These are phyloP conservation scores for Aspergillus mulundensis DNA, from an alignment of 495 filamentous ascomycete species.

Conservation along the genomic window DNA sequence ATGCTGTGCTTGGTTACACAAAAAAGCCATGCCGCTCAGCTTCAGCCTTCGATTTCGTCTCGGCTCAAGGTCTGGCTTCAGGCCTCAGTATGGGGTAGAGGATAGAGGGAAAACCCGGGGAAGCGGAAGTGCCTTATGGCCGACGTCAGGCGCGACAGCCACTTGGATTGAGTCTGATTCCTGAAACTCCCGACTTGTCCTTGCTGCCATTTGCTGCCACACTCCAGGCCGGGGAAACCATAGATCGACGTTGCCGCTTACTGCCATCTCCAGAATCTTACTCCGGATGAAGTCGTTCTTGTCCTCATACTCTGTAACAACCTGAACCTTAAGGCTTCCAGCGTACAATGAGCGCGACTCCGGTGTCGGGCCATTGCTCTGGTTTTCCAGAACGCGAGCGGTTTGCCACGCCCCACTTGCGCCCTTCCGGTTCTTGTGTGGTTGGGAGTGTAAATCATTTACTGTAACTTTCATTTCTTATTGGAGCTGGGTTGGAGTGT, in stretches of 20 bases:
- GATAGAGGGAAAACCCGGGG: neutral
- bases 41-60: too few relatives aligned
- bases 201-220: slow-evolving; percentile 24
- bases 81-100: slow-evolving; percentile 3
- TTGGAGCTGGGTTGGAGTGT: neutral
- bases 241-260: slow-evolving; percentile 11
- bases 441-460: neutral
- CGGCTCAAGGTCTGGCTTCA: too few relatives aligned
- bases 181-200: slow-evolving; percentile 37
- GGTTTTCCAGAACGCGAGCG: slow-evolving; percentile 28
- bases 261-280: slow-evolving; percentile 26
- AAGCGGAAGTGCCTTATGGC: neutral
- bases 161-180: slow-evolving; percentile 20
- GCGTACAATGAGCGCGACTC: neutral
- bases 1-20: too few relatives aligned
- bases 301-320: neutral
- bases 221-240: neutral
- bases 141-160: slow-evolving; percentile 16
- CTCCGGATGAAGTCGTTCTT: neutral
- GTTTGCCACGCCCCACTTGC: slow-evolving; percentile 36
- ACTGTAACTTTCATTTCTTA: neutral
- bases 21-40: too few relatives aligned
- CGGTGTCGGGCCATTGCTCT: slow-evolving; percentile 11
- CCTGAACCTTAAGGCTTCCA: neutral
- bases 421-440: slow-evolving; percentile 1